Base-by-base conservation (phyloP, 495 filamentous ascomycete genomes). In the Xylona heveae region DNA sequence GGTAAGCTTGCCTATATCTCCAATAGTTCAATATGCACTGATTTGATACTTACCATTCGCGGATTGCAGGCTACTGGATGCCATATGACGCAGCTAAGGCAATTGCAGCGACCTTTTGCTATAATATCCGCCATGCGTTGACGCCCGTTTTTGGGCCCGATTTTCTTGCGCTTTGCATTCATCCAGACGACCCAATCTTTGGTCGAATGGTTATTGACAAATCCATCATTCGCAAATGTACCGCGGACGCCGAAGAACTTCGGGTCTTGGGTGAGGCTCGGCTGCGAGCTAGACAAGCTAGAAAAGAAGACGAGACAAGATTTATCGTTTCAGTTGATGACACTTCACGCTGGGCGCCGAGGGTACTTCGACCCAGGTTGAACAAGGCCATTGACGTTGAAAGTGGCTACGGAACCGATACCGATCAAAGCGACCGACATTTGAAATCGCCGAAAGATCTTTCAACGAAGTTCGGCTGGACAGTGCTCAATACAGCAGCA, bases 11-110 rank as follows among this genome's bases (percentile, higher is more conserved):
- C 13, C 19, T 8, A 9, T 20, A 14, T 33, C 36, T n/a, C 15
- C 28, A 17, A 13, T n/a, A 35, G 14, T 14, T 33, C 10, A 30
- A 10, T 13, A 6, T 45, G 16, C 28, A 16, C 5, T 23, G 26
- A 12, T 16, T 19, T 24, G 5, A 7, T 13, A 25, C 9, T 10
- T 28, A 30, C 35, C 15, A 19, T 16, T 23, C 14, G 19, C 29
- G 30, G 34, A 43, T 23, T n/a, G n/a, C 44, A 91, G 88, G 88
- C 16, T 97, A 97, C 55, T 97, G 85, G 88, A 79, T 95, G 68
- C 88, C 88, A 1, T 97, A 71, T 42, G 55, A 68, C 23, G 79
- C 76, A 23, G 88, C 88, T 17, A 72, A 66, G 53, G 80, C 78
- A 12, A 56, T 94, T 19, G 79, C 81, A 39, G 62, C 78, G 4